Percentiles rank a stretch among this genome's conserved stretches.
phyloP scores from a whole-genome alignment of 2,329 filamentous ascomycete species.

The Fusarium miscanthi region DNA sequence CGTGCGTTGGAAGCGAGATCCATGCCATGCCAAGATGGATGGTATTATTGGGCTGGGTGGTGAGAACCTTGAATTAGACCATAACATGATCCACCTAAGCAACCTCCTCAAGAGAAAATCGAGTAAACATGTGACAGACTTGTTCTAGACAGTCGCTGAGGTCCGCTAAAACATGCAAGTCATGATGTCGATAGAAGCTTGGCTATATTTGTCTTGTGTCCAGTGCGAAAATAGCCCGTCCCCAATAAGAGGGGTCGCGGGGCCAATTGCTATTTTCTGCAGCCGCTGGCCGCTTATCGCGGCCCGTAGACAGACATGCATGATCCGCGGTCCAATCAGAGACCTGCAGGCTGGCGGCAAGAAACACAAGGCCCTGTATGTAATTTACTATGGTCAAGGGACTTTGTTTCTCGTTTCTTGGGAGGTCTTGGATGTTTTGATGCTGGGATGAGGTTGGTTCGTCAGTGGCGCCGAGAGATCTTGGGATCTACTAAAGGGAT shows the following conservation, averaged over 20 bases:
- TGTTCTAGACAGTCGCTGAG: not conserved
- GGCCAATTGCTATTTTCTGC: conserved; percentile 44
- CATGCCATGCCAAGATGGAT: conserved; percentile 25
- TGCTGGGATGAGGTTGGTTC: conserved; percentile 27
- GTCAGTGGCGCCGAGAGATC: conserved; percentile 26
- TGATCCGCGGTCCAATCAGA: conserved; percentile 34
- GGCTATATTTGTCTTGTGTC: not conserved
- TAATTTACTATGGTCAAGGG: conserved; percentile 15
- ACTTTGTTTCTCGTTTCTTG: conserved; percentile 34
- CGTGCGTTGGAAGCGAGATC: conserved; percentile 10
- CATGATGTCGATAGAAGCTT: conserved; percentile 28
- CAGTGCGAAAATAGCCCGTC: conserved; percentile 6
- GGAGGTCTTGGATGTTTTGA: conserved; percentile 18
- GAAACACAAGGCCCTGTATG: conserved; percentile 5
- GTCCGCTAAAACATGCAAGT: conserved; percentile 36
- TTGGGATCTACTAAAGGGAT: conserved; percentile 23
- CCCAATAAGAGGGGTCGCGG: conserved; percentile 28
- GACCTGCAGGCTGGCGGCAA: not conserved
- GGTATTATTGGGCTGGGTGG: not conserved
- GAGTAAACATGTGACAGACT: conserved; percentile 13
- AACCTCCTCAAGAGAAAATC: conserved; percentile 1
- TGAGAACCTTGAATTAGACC: conserved; percentile 12
- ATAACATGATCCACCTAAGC: conserved; percentile 33
- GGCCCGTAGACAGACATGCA: conserved; percentile 29
- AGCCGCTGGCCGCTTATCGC: conserved; percentile 43